Base-by-base conservation (phyloP, 768 basidiomycete genomes). In the Mycena maculata region DNA sequence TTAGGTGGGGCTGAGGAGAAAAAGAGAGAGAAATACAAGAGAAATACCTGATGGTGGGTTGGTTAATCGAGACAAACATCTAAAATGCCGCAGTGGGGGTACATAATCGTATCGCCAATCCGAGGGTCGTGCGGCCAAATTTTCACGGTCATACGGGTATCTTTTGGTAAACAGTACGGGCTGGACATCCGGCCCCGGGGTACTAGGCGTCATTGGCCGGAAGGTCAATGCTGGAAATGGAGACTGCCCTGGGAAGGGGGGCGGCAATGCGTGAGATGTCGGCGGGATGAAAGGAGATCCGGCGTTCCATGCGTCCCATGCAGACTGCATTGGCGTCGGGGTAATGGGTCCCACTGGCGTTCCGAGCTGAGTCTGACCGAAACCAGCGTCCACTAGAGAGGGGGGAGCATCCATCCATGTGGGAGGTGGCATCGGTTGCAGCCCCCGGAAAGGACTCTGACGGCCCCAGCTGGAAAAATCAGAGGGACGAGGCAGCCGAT, bases 41-140 rank as follows among this genome's bases (percentile, higher is more conserved):
- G 48, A 63, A 60, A 36, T 57, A 22, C 38, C 59, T 6, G 33
- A 36, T 36, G 8, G 39, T 25, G 28, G 27, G 48, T 25, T 50
- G 45, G 10, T n/a, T n/a, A 67, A 41, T 49, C 45, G 52, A 30
- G 64, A 59, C 10, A 57, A n/a, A 4, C 49, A 22, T 39, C 18
- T 45, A 8, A 59, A 67, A n/a, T n/a, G n/a, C 2, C 69, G 69
- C 27, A 62, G 61, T 22, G 65, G 65, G 11, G 69, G 69, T 3
- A 39, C 11, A 27, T 67, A 71, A 33, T 71, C 62, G 15, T 30
- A 41, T 15, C 69, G 65, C 69, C 69, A 71, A 44, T 71, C 59
- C 54, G 65, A 31, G 6, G 69, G 69, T 27, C 69, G 61, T 3
- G 61, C 1, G 3, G 69, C 49, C 27, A 61, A 23, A 49, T 30